Percentiles rank a stretch among this genome's conserved stretches.
Conservation (phyloP, 208 protist species). For the Leishmania gerbilli region DNA sequence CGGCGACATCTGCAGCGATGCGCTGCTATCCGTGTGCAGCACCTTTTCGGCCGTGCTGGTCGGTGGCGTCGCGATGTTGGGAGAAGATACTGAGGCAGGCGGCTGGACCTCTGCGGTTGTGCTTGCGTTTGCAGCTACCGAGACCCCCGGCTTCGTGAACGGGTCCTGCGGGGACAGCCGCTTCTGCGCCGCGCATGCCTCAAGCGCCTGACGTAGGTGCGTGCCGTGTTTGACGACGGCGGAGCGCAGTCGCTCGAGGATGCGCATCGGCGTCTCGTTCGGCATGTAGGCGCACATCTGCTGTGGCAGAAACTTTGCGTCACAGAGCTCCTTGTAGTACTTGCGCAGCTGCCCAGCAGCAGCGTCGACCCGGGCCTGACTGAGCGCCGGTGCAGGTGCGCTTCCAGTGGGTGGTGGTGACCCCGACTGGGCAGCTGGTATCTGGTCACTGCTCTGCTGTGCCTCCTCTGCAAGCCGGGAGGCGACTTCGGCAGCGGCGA, state of each 20-base stretch:
- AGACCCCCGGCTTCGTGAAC: slow-evolving; percentile 2
- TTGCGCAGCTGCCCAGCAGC: slow-evolving; percentile 42
- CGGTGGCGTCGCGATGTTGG: neutral
- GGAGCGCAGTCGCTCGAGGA: slow-evolving; percentile 64
- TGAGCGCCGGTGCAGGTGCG: slow-evolving; percentile 9
- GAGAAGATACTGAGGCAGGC: neutral
- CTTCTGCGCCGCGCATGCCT: slow-evolving; percentile 31
- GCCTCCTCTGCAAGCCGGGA: slow-evolving; percentile 24
- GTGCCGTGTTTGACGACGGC: slow-evolving; percentile 37
- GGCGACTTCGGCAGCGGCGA: slow-evolving; percentile 32
- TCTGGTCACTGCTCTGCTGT: slow-evolving; percentile 15
- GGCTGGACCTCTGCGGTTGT: neutral
- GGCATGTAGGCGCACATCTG: slow-evolving; percentile 75
- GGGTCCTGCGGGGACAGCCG: slow-evolving; percentile 32
- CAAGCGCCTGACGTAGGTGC: slow-evolving; percentile 35
- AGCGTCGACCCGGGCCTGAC: slow-evolving; percentile 44
- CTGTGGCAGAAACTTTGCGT: slow-evolving; percentile 55
- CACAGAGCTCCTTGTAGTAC: slow-evolving; percentile 74
- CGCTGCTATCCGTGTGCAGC: neutral
- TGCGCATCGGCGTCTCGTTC: slow-evolving; percentile 57
- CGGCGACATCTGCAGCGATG: slow-evolving; percentile 4
- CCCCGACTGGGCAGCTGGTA: neutral
- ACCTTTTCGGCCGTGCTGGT: neutral
- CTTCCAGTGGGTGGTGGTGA: neutral
- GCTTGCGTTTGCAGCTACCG: neutral